Evolutionary conservation across 225 moss, liverwort and hornwort species (phyloP), one percentile per base, ranked within the genome.

Genomic region (Antitrichia curtipendula): DNA sequence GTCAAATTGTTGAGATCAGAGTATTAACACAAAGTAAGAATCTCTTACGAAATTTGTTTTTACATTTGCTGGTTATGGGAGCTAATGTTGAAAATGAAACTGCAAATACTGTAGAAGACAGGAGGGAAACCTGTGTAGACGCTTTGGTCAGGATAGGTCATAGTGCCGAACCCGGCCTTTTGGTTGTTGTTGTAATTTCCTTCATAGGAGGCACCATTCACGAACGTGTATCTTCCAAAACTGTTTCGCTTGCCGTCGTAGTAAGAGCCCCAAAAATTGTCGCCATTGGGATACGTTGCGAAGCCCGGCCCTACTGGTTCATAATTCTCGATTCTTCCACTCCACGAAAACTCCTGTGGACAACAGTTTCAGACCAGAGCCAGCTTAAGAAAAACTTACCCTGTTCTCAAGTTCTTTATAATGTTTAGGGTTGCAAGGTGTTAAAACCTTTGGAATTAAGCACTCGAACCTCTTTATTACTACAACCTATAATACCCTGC

Each of bases 231-330:
- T 86, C 94, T 94, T 38, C 95, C 97, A 68, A 90, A 87, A 50
- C 80, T 93, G 21, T 93, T 95, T 34, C 95, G 80, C 85, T 92
- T 96, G 52, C 92, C 93, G 22, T 94, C 38, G 18, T 81, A 70
- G 56, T 95, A 96, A 16, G 93, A 90, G 23, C 96, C 96, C 91
- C 95, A 93, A 76, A 90, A 97, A 47, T 88, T 93, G 82, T 97
- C 97, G 2, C 97, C 96, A 43, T 95, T 97, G 24, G 57, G 80
- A 80, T 96, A 96, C 0, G 92, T 92, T 8, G 96, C 97, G 28
- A 92, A 89, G 43, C 97, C 95, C 4, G 88, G 88, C 34, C 97
- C 97, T 28, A 93, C 84, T 31, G 96, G 97, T 72, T 90, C 52
- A 74, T 93, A 88, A 78, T 96, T 91, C 85, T 91, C 79, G n/a